Percentiles rank a stretch among this genome's conserved stretches.
Conservation (phyloP, 148 eudicot genomes). For the Rhododendron griersonianum region DNA sequence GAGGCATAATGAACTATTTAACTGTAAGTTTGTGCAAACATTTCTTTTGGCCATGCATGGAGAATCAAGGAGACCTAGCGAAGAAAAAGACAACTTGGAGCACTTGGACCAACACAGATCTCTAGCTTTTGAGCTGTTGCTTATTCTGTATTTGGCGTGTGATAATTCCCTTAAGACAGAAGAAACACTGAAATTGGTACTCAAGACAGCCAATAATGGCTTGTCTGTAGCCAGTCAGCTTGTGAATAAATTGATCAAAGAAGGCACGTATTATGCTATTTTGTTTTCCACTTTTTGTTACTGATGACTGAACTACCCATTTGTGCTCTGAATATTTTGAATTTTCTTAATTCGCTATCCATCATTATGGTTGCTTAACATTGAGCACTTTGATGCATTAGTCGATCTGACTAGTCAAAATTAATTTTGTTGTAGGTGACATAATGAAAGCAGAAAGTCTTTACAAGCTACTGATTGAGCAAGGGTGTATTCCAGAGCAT, state of each 20-base stretch:
- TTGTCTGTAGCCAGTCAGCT: constrained; percentile 53
- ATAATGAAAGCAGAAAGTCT: constrained; percentile 46
- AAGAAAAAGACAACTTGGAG: constrained; percentile 22
- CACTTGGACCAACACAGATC: constrained; percentile 31
- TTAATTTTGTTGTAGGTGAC: constrained; percentile 40
- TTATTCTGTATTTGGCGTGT: constrained; percentile 49
- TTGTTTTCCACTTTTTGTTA: background rate
- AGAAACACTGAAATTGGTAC: constrained; percentile 43
- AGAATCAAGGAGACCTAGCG: constrained; percentile 18
- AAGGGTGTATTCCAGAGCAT: constrained; percentile 42
- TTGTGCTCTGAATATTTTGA: background rate
- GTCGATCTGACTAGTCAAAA: background rate
- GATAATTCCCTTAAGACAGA: constrained; percentile 32
- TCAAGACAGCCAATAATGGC: constrained; percentile 52
- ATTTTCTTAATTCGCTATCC: background rate
- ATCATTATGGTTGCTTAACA: background rate
- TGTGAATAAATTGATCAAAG: constrained; percentile 43
- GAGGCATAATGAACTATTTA: constrained; percentile 22
- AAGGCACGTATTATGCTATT: constrained; percentile 33
- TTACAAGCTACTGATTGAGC: constrained; percentile 44
- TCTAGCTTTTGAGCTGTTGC: constrained; percentile 54
- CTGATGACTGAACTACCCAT: background rate
- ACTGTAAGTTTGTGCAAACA: constrained; percentile 42
- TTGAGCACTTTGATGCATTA: background rate
- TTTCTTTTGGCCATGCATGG: constrained; percentile 30